Percentiles rank a stretch among this genome's conserved stretches.
phyloP scores from a whole-genome alignment of 164 flowering plant genomes.

The Chimonanthus salicifolius region DNA sequence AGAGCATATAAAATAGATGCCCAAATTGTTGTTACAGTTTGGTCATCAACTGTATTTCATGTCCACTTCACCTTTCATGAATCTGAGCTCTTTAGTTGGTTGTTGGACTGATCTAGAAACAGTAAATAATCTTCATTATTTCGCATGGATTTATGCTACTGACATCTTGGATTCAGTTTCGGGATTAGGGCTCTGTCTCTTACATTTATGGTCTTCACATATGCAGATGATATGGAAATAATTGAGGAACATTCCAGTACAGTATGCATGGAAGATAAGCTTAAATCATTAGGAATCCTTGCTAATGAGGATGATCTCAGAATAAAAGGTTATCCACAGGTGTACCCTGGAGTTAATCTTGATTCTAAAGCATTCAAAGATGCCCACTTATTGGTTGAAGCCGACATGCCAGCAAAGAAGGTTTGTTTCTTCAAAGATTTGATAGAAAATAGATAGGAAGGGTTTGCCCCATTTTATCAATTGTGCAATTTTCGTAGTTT shows the following conservation, averaged over 20 bases:
- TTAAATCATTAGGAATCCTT: slow-evolving; percentile 63
- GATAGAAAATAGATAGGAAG: not conserved
- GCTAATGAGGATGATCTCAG: slow-evolving; percentile 24
- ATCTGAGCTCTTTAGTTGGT: no score
- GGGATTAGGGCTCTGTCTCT: not conserved
- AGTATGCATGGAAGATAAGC: slow-evolving; percentile 58
- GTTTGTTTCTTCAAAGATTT: slow-evolving; percentile 23
- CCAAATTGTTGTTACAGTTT: no score
- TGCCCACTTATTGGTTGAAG: slow-evolving; percentile 33
- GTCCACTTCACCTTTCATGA: no score
- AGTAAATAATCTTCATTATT: no score
- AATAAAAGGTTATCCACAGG: slow-evolving; percentile 10
- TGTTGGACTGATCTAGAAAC: no score
- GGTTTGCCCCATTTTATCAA: not conserved
- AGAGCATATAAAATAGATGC: no score
- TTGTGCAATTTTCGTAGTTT: not conserved
- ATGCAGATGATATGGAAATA: slow-evolving; percentile 27
- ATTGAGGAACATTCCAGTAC: slow-evolving; percentile 24
- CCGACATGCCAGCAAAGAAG: slow-evolving; percentile 53
- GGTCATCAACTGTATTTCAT: no score
- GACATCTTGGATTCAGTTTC: not conserved
- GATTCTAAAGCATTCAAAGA: slow-evolving; percentile 32
- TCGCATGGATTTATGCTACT: no score
- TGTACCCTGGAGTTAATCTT: slow-evolving; percentile 9
- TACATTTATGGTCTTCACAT: not conserved